phyloP scores from a whole-genome alignment of 345 rosid species.

The Populus simonii region DNA sequence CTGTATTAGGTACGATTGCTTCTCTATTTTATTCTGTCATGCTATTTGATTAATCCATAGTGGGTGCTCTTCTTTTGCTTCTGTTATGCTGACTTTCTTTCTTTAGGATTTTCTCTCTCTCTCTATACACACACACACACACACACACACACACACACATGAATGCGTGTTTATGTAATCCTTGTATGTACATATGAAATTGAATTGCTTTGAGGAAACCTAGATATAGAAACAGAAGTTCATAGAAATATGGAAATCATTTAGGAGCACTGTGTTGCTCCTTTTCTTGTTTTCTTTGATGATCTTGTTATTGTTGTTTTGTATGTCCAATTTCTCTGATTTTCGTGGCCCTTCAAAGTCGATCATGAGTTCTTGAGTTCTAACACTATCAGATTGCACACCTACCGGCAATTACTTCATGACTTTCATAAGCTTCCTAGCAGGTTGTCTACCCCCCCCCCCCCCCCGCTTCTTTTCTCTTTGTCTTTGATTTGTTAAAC shows the following conservation, averaged over 20 bases:
- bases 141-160: background rate
- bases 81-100: background rate
- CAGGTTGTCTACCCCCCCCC: background rate
- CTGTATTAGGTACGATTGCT: conserved; percentile 4
- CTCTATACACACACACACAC: no score
- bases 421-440: background rate
- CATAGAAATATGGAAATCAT: conserved; percentile 15
- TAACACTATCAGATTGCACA: background rate
- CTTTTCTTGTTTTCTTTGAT: conserved; percentile 7
- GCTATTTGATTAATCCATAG: conserved; percentile 1
- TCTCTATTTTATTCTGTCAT: background rate
- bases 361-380: conserved; percentile 10
- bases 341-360: conserved; percentile 15
- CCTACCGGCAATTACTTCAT: background rate
- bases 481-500: background rate
- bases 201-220: background rate
- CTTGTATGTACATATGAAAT: background rate
- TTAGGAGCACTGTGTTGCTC: conserved; percentile 8
- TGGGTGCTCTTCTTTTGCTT: background rate
- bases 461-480: no score
- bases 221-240: background rate
- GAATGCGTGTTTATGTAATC: background rate
- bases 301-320: conserved; percentile 18
- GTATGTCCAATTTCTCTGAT: conserved; percentile 13
- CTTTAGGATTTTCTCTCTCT: background rate